Base-by-base conservation (phyloP, 2,329 filamentous ascomycete genomes). In the Pseudopithomyces chartarum region DNA sequence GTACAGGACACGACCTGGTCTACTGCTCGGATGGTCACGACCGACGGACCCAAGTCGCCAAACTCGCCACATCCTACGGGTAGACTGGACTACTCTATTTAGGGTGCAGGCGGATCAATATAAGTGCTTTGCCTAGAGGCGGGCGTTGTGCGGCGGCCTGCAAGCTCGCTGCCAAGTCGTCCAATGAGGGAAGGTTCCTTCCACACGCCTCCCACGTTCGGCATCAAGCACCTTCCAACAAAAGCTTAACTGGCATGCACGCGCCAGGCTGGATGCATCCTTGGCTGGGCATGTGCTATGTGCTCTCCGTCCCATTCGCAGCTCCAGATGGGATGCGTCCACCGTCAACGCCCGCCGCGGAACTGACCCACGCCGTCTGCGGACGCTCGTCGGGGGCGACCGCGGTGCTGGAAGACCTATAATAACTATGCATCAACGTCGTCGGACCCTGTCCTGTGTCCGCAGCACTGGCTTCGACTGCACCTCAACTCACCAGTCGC, bases 191-290 rank as follows among this genome's bases (percentile, higher is more conserved):
- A 29, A 33, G 34, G 34, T 6, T 8, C 23, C 10, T 11, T 2
- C 13, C 13, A n/a, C 48, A 51, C 38, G 48, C 48, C 38, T 51
- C 42, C 48, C 26, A 34, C 26, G 10, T 22, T 8, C 11, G 36
- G 26, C 2, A 22, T 11, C n/a, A 51, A 51, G 23, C 48, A 51
- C 48, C 48, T 51, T 51, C 48, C 48, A 15, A 43, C 36, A 43
- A 42, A 51, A 42, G 48, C 48, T 51, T 51, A 42, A 43, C 23
- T 34, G 11, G 15, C 0, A 51, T 40, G 48, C 48, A 51, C 36
- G 10, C 1, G 1, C 32, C 23, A 40, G 48, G 36, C 20, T 15
- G 3, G 23, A 19, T 13, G 32, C 36, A 8, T 10, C 23, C 36
- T 8, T n/a, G 29, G 26, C 17, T 15, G 45, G 5, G 11, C 45